Evolutionary conservation across 192 early-diverging fungal species (phyloP), one percentile per base, ranked within the genome.

Genomic region (Lobosporangium transversale): DNA sequence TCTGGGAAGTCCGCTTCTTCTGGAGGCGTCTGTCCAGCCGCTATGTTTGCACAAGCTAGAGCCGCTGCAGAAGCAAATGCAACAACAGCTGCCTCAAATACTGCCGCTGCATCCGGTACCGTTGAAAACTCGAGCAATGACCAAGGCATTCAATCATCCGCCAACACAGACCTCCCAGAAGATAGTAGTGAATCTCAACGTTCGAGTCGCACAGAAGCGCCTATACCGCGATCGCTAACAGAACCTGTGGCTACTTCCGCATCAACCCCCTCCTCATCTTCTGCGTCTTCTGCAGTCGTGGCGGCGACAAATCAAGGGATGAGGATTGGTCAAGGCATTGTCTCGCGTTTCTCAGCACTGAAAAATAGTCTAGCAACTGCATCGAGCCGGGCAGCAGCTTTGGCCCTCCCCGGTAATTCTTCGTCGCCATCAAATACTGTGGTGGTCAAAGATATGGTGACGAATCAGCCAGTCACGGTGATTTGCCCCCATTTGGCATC

Each of bases 41-140:
- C 73, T 36, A 62, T 62, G 65, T 76, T 76, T 62, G 73, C 73
- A 8, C 63, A 67, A 40, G 59, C 65, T n/a, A 51, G 70, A 59
- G 62, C 70, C 31, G 58, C 57, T 15, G 51, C 53, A n/a, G 54
- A 52, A 2, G 27, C 33, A 2, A 37, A 36, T 6, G 58, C 27
- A 15, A 8, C 51, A 23, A 27, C 20, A 15, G 20, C 14, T 15
- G 14, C 47, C 47, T 49, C 47, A 14, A n/a, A 5, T 5, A 49
- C 47, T 7, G 6, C 14, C 6, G 37, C 37, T 7, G 14, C 8
- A 40, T 7, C 8, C 21, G 27, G 9, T 7, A n/a, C n/a, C n/a
- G n/a, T n/a, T n/a, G n/a, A n/a, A n/a, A n/a, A n/a, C n/a, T n/a
- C n/a, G n/a, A n/a, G n/a, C n/a, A n/a, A n/a, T n/a, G n/a, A n/a